These are phyloP conservation scores for Dryadomyces quercivorus DNA, from an alignment of 2,329 filamentous ascomycete species.

Conservation along the genomic window DNA sequence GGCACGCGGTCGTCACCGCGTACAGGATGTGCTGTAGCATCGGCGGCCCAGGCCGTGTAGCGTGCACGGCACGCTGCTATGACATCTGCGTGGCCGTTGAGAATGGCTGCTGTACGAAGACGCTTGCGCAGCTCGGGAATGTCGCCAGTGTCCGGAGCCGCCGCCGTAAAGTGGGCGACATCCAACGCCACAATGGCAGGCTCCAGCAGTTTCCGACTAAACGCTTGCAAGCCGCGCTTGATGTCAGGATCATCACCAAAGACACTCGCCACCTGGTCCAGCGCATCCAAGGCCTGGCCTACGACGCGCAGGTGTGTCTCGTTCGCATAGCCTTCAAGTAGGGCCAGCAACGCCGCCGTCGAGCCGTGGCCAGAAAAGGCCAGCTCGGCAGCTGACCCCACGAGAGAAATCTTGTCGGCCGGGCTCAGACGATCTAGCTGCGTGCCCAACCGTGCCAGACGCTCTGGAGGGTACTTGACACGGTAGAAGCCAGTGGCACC, in stretches of 20 bases:
- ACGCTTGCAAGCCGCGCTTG: constrained; percentile 62
- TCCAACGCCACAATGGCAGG: constrained; percentile 63
- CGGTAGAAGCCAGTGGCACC: constrained; percentile 82
- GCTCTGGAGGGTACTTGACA: constrained; percentile 80
- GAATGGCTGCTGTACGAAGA: constrained; percentile 63
- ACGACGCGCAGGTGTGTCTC: constrained; percentile 85
- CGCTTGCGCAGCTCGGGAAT: constrained; percentile 66
- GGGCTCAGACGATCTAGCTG: constrained; percentile 65
- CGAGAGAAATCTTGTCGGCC: constrained; percentile 84
- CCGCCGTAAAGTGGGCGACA: constrained; percentile 45
- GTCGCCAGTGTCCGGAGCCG: constrained; percentile 64
- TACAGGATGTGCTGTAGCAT: constrained; percentile 56
- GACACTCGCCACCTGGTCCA: constrained; percentile 68
- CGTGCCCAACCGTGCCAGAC: constrained; percentile 67
- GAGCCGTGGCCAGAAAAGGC: constrained; percentile 77
- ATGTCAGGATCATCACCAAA: constrained; percentile 68
- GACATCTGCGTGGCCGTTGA: constrained; percentile 63
- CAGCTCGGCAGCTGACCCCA: constrained; percentile 81
- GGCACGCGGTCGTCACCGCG: constrained; percentile 71
- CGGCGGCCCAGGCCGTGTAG: constrained; percentile 67
- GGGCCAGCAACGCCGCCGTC: constrained; percentile 68
- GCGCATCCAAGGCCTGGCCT: constrained; percentile 68
- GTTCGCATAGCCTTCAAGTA: constrained; percentile 70
- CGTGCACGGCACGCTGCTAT: constrained; percentile 63
- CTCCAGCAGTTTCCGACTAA: constrained; percentile 64